Evolutionary conservation across 1,284 basidiomycete genomes (phyloP).

Genomic region (Cutaneotrichosporon cavernicola): DNA sequence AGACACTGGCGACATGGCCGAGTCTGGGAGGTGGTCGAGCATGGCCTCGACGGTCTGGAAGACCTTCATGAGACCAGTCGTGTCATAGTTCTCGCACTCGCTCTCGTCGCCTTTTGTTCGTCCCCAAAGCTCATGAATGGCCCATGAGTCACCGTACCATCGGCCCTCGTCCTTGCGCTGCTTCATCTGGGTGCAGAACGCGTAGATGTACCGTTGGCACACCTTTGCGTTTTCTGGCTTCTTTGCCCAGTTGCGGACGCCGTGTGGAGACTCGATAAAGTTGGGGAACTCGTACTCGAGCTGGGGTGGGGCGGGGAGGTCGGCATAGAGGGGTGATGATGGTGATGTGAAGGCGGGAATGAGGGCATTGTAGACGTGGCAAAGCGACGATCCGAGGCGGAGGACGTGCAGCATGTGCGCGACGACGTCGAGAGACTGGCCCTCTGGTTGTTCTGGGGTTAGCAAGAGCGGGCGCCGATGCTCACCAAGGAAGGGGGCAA

Average conservation of each 20-base stretch:
- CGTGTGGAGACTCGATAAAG: slow-evolving; percentile 60
- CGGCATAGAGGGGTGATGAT: slow-evolving; percentile 56
- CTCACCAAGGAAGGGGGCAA: slow-evolving; percentile 49
- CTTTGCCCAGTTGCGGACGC: slow-evolving; percentile 65
- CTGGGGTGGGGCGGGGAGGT: slow-evolving; percentile 52
- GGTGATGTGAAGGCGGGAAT: slow-evolving; percentile 62
- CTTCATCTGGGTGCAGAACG: slow-evolving; percentile 59
- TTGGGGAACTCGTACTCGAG: slow-evolving; percentile 57
- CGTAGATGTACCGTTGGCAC: slow-evolving; percentile 59
- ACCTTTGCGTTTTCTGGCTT: slow-evolving; percentile 74
- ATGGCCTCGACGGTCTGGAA: slow-evolving; percentile 86
- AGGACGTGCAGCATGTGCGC: slow-evolving; percentile 92
- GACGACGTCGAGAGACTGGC: slow-evolving; percentile 60
- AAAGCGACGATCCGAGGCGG: slow-evolving; percentile 87
- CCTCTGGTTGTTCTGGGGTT: slow-evolving; percentile 44
- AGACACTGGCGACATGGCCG: slow-evolving; percentile 59
- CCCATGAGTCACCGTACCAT: slow-evolving; percentile 57
- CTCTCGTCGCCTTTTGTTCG: slow-evolving; percentile 70
- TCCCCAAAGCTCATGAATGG: slow-evolving; percentile 72
- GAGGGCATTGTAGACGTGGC: slow-evolving; percentile 91
- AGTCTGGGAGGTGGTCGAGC: slow-evolving; percentile 73
- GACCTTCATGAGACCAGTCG: slow-evolving; percentile 83
- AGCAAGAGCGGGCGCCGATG: slow-evolving; percentile 6
- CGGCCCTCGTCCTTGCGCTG: slow-evolving; percentile 54
- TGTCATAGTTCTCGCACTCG: slow-evolving; percentile 45